Conservation (phyloP, 306 rosid species). For the Pyrus pyrifolia region DNA sequence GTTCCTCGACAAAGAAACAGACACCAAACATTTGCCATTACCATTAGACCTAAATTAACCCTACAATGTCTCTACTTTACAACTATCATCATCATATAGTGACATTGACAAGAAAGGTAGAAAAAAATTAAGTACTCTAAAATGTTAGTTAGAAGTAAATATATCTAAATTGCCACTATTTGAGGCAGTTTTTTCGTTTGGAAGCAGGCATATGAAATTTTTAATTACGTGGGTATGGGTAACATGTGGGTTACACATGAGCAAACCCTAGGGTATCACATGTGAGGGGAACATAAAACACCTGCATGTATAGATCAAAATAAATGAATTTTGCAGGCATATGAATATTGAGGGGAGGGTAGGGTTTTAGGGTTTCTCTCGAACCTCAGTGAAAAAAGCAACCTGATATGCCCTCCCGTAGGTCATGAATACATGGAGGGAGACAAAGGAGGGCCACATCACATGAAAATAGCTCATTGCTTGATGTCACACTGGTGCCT, state of each 20-base stretch:
- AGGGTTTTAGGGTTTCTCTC: constrained; percentile 17
- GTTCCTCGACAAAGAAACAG: constrained; percentile 23
- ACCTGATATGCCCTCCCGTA: constrained; percentile 26
- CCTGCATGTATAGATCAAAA: constrained; percentile 34
- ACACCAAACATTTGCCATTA: constrained; percentile 26
- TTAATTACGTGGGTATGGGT: constrained; percentile 53
- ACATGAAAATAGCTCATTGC: constrained; percentile 48
- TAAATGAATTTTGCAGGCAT: neutral
- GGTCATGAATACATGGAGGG: constrained; percentile 30
- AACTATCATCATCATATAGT: neutral
- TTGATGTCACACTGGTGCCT: constrained; percentile 22
- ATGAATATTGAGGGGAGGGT: constrained; percentile 12
- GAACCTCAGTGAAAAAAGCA: constrained; percentile 19
- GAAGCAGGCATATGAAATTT: constrained; percentile 28
- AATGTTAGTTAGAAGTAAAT: neutral
- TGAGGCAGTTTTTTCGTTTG: neutral
- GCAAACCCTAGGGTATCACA: constrained; percentile 30
- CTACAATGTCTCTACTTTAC: constrained; percentile 20
- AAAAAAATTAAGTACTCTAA: neutral
- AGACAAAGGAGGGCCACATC: constrained; percentile 57
- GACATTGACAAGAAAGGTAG: constrained; percentile 24
- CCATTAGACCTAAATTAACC: constrained; percentile 28
- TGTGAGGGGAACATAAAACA: constrained; percentile 64
- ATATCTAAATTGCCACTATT: neutral
- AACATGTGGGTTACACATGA: constrained; percentile 89